Evolutionary conservation across 148 eudicot species (phyloP), one percentile per base, ranked within the genome.

Genomic region (Hydrangea macrophylla): DNA sequence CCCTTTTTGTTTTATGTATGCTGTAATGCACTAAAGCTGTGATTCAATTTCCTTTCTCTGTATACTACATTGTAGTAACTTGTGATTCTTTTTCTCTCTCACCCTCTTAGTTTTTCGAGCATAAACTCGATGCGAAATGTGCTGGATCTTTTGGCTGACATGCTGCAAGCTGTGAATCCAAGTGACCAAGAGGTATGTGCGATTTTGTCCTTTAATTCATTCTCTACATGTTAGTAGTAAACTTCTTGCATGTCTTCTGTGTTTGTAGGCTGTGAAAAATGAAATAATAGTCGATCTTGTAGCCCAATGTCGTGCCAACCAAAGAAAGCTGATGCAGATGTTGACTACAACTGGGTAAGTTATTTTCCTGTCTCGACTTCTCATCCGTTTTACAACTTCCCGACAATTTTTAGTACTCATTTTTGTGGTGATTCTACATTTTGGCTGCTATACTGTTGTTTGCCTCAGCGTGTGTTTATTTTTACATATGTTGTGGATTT

Each of bases 231-330:
- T 37, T 45, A 33, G 5, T 57, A 25, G 2, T 50, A 15, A 9
- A 22, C 28, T n/a, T 35, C 70, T 63, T 55, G 36, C 27, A 36
- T 36, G 25, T 31, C 20, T 40, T 58, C 48, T 65, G 57, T 69
- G 22, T 17, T 66, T 74, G 73, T 75, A 94, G 98, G 89, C 98
- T 73, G 84, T 90, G 40, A 86, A 90, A 71, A 96, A 90, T 69
- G 98, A 94, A 81, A 79, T 94, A 17, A 94, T 94, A 39, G 78
- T 86, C 23, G 97, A 94, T 70, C 96, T 94, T 73, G 97, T 78
- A 45, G 88, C 88, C 28, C 85, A 79, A 67, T 90, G 98, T 57
- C 97, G 91, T 61, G 58, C 89, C 60, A 94, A 86, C 80, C 98
- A 94, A 75, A 94, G 82, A 81, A 94, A 85, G 81, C 77, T 94